phyloP scores from a whole-genome alignment of 2,329 filamentous ascomycete genomes.

The Orbilia quercus region DNA sequence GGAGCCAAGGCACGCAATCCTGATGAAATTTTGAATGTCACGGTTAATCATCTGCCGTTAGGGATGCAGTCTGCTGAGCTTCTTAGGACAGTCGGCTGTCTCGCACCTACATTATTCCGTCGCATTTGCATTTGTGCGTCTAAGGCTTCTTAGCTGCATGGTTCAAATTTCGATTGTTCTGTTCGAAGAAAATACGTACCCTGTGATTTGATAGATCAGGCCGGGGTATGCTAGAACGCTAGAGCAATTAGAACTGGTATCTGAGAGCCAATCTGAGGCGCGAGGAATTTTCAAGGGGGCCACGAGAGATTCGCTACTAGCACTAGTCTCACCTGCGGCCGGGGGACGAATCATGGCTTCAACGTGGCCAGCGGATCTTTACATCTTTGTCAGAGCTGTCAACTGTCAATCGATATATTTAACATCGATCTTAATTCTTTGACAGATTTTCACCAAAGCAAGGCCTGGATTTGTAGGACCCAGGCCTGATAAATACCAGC shows the following conservation, averaged over 20 bases:
- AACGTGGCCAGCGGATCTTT: constrained; percentile 6
- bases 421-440: no score
- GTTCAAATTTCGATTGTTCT: constrained; percentile 25
- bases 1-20: constrained; percentile 1
- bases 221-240: constrained; percentile 24
- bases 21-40: constrained; percentile 11
- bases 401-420: constrained; percentile 23
- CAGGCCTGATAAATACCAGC: constrained; percentile 38
- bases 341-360: neutral
- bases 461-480: constrained; percentile 29
- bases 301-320: constrained; percentile 27
- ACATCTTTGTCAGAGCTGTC: constrained; percentile 7
- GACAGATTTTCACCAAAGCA: no score
- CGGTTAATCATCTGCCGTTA: constrained; percentile 21
- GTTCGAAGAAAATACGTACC: constrained; percentile 5
- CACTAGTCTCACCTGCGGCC: constrained; percentile 6
- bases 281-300: constrained; percentile 22
- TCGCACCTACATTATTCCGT: constrained; percentile 26
- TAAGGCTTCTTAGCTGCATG: constrained; percentile 13
- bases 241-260: constrained; percentile 19
- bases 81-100: constrained; percentile 16
- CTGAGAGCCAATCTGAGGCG: constrained; percentile 33
- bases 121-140: no score
- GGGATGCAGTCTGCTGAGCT: constrained; percentile 11
- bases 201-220: constrained; percentile 19